These are phyloP conservation scores for Parmelia sp. DNA, from an alignment of 495 filamentous ascomycete genomes.

Conservation along the genomic window DNA sequence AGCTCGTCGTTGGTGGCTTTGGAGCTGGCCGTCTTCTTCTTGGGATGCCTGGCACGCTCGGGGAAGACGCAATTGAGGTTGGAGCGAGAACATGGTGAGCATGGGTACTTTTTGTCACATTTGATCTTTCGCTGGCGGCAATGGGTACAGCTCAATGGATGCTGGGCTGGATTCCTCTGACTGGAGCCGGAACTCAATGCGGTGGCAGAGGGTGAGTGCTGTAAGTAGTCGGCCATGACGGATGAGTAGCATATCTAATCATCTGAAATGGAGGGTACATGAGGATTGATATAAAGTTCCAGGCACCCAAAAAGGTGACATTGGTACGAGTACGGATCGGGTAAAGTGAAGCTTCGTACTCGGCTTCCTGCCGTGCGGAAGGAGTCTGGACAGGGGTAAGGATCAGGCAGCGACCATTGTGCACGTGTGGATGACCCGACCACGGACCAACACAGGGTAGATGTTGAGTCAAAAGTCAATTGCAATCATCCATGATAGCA, in stretches of 20 bases:
- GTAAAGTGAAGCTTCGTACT: conserved; percentile 1
- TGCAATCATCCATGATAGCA: background rate
- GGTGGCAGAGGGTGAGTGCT: background rate
- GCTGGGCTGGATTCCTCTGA: conserved; percentile 8
- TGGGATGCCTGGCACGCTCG: conserved; percentile 21
- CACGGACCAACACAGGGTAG: no score
- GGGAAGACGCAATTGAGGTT: conserved; percentile 53
- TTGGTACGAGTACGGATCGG: background rate
- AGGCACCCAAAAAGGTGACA: background rate
- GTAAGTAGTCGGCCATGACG: conserved; percentile 5
- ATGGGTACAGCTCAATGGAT: conserved; percentile 49
- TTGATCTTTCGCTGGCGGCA: conserved; percentile 60
- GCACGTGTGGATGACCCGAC: no score
- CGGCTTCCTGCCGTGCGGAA: background rate
- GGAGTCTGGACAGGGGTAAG: background rate
- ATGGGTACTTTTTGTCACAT: conserved; percentile 62
- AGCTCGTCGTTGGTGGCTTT: conserved; percentile 36
- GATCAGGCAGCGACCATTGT: background rate
- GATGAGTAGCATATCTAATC: background rate
- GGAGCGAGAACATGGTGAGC: conserved; percentile 58
- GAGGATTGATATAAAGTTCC: background rate
- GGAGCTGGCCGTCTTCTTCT: conserved; percentile 24
- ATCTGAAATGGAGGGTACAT: background rate
- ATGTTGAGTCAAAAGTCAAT: background rate
- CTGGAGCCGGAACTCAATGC: background rate